Base-by-base conservation (phyloP, 2,329 filamentous ascomycete genomes). In the Trichoderma simmonsii region DNA sequence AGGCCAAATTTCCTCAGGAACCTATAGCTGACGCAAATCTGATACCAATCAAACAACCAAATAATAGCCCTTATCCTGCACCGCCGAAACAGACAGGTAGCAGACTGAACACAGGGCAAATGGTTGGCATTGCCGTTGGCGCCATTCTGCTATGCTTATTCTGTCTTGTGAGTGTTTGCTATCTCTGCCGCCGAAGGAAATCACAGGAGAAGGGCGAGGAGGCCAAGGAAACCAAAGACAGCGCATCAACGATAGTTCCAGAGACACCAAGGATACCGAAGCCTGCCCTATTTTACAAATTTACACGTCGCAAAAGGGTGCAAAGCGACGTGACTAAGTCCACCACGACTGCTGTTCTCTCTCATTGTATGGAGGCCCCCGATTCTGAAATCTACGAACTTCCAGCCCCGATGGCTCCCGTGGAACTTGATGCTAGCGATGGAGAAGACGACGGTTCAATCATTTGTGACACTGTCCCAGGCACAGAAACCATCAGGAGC, bases 331-430 rank as follows among this genome's bases (percentile, higher is more conserved):
- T 60, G 14, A 62, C 71, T 15, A 76, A 78, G 28, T 77, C 32
- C 8, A 43, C 77, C 6, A 59, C 75, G 62, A 74, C 78, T 14
- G 60, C 75, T 63, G 74, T 78, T 71, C 74, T 80, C 57, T 77
- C 80, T 57, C 73, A 74, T 24, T 36, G 11, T 26, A 56, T 36
- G 3, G 75, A 83, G 77, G 78, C 82, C 60, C 76, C 81, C 2
- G 82, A 83, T 64, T 85, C 86, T 51, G 84, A 87, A 73, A 83
- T 87, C 3, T 87, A 86, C 72, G 87, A 89, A 75, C 77, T 89
- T 76, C 82, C 86, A 2, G 86, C 82, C 6, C 83, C 83, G 0
- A 74, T 80, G 0, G 79, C 81, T 3, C 86, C 86, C 0, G 84
- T 82, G 6, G 87, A 89, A 75, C 80, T 89, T 56, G 85, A 88